Conservation (phyloP, 306 rosid species). For the Vachellia collinsii region DNA sequence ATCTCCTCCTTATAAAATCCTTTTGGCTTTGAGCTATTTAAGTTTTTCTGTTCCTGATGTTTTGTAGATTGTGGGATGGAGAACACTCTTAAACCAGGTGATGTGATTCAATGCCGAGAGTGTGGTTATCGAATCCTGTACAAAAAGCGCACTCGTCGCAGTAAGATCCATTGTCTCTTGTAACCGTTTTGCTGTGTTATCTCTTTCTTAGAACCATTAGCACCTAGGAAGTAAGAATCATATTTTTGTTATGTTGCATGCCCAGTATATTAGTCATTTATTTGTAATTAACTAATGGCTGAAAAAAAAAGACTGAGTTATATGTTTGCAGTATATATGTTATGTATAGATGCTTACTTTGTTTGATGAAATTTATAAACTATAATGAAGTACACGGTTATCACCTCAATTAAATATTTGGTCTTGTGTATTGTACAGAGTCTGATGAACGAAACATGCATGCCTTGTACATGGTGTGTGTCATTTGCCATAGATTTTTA, state of each 20-base stretch:
- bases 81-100: slow-evolving; percentile 81
- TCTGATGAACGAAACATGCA: too few species aligned
- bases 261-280: too few species aligned
- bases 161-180: slow-evolving; percentile 46
- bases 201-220: neutral
- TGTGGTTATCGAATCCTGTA: slow-evolving; percentile 93
- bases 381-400: too few species aligned
- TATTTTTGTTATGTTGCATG: neutral
- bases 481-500: too few species aligned
- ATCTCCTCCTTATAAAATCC: neutral
- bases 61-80: slow-evolving; percentile 89
- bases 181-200: neutral
- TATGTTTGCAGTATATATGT: too few species aligned
- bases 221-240: neutral
- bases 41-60: neutral
- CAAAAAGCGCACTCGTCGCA: slow-evolving; percentile 98
- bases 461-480: too few species aligned
- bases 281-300: too few species aligned
- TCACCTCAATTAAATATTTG: too few species aligned
- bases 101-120: slow-evolving; percentile 92
- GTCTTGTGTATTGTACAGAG: too few species aligned
- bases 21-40: neutral
- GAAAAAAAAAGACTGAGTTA: too few species aligned
- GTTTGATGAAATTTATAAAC: too few species aligned
- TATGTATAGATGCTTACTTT: too few species aligned